Evolutionary conservation across 108 stramenopile species (phyloP).

Genomic region (Bacterosira constricta): DNA sequence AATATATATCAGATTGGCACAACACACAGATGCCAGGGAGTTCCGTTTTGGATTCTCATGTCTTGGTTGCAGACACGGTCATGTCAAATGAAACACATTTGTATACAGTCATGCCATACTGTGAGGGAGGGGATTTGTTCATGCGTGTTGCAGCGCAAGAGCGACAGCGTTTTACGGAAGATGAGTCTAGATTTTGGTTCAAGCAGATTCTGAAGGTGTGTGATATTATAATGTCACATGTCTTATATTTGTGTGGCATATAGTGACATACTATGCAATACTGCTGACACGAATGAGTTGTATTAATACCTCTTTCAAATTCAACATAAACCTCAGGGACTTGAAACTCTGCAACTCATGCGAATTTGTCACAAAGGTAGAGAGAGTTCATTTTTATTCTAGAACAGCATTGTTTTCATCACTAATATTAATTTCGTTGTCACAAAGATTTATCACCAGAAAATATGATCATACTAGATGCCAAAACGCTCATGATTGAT

Average conservation of each 20-base stretch:
- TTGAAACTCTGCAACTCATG: slow-evolving; percentile 64
- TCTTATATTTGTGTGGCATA: neutral
- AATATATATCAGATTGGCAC: slow-evolving; percentile 36
- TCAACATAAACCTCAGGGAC: too few species aligned
- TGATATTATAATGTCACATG: neutral
- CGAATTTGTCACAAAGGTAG: slow-evolving; percentile 78
- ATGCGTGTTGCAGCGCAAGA: slow-evolving; percentile 15
- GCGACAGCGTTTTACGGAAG: slow-evolving; percentile 61
- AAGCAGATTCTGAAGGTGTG: slow-evolving; percentile 73
- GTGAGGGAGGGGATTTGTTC: slow-evolving; percentile 36
- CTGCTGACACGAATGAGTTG: too few species aligned
- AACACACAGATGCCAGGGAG: neutral
- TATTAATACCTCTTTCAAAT: too few species aligned
- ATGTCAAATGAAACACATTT: slow-evolving; percentile 34
- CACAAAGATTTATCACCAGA: slow-evolving; percentile 82
- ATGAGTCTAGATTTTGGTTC: slow-evolving; percentile 73
- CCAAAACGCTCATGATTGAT: slow-evolving; percentile 72
- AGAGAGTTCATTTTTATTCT: too few species aligned
- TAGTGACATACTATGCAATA: too few species aligned
- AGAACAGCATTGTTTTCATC: too few species aligned
- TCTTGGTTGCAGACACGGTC: slow-evolving; percentile 37
- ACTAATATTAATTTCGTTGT: too few species aligned
- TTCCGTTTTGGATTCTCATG: slow-evolving; percentile 14
- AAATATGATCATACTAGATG: slow-evolving; percentile 65
- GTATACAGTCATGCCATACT: slow-evolving; percentile 50